Percentiles rank a stretch among this genome's conserved stretches.
phyloP scores from a whole-genome alignment of 345 rosid species.

The Acer negundo region DNA sequence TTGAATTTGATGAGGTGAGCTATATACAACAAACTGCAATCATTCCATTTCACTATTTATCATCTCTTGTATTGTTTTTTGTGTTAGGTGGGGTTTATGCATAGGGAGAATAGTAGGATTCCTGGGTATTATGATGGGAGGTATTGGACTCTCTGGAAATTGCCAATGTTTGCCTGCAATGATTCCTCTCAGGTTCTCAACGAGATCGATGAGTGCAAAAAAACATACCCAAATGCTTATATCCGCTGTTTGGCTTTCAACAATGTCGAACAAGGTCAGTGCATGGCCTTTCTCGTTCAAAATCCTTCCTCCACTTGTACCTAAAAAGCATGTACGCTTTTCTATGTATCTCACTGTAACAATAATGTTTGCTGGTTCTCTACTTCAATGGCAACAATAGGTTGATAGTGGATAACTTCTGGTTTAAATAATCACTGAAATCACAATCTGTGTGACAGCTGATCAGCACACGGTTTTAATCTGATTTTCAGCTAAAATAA shows the following conservation, averaged over 20 bases:
- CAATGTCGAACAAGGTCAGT: slow-evolving; percentile 50
- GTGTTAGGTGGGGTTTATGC: slow-evolving; percentile 41
- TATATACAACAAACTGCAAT: neutral
- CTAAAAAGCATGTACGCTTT: neutral
- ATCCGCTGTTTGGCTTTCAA: slow-evolving; percentile 62
- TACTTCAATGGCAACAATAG: neutral
- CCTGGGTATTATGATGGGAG: slow-evolving; percentile 78
- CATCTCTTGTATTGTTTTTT: too few species aligned
- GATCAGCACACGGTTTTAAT: neutral
- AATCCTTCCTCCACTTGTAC: slow-evolving; percentile 31
- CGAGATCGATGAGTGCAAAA: slow-evolving; percentile 51
- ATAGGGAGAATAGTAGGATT: slow-evolving; percentile 51
- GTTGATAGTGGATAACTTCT: neutral
- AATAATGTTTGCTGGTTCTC: neutral
- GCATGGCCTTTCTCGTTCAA: slow-evolving; percentile 66
- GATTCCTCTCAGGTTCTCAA: slow-evolving; percentile 54
- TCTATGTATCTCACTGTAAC: neutral
- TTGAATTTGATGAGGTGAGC: slow-evolving; percentile 70
- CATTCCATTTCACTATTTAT: neutral
- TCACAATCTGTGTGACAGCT: neutral
- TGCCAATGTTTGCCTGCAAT: slow-evolving; percentile 78
- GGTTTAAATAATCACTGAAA: slow-evolving; percentile 4
- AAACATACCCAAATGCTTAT: slow-evolving; percentile 52
- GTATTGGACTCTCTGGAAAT: slow-evolving; percentile 77
- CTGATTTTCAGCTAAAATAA: neutral